Evolutionary conservation across 2,329 filamentous ascomycete genomes (phyloP), one percentile per base, ranked within the genome.

Genomic region (Xylariales sp.): DNA sequence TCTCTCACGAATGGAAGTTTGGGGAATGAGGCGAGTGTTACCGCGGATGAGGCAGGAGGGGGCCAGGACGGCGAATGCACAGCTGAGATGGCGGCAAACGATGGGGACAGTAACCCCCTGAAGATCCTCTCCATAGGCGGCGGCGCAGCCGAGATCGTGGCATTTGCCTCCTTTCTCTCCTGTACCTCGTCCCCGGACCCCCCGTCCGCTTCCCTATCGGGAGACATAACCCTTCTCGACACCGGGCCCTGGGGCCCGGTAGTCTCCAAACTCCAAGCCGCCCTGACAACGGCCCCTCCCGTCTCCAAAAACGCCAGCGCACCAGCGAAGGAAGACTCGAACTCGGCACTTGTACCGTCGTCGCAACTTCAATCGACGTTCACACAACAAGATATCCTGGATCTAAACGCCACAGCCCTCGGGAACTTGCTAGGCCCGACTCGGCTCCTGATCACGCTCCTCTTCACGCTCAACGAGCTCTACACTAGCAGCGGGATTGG

Each of bases 381-480:
- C 39, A 47, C 58, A 11, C 70, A 75, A 46, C 56, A 62, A 6
- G 73, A 84, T 54, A 63, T 72, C 5, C 65, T 84, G 2, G n/a
- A 27, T 27, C n/a, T 27, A n/a, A 27, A n/a, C 24, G 24, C 8
- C 8, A n/a, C 24, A n/a, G 24, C 24, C 24, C n/a, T 27, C 8
- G 24, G n/a, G 24, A n/a, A 27, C 8, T 8, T 27, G 24, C n/a
- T 27, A n/a, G 8, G 8, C 8, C 24, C 24, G n/a, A n/a, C 8
- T 8, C 24, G 24, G n/a, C 24, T 27, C 8, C 64, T 96, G 1
- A 70, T 95, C 11, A 95, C 90, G 0, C 66, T 97, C 10, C 79
- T 97, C 65, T 98, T 97, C 70, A 96, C 91, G 0, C 76, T 97
- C 34, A 97, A 97, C 61, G 93, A 98, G 65, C 80, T 98, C 0